Evolutionary conservation across 768 basidiomycete species (phyloP).

Genomic region (Cystoderma amianthinum): DNA sequence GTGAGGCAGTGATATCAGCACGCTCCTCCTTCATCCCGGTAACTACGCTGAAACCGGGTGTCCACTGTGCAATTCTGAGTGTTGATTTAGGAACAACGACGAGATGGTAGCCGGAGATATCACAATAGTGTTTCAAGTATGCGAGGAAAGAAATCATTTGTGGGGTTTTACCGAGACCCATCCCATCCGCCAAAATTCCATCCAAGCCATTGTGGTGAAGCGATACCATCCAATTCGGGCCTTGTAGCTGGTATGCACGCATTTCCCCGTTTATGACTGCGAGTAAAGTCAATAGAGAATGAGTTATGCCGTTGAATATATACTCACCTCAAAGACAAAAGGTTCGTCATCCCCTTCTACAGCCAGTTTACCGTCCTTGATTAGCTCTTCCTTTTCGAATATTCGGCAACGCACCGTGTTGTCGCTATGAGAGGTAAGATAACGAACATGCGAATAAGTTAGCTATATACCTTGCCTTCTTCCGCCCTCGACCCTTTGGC

Average conservation of each 20-base stretch:
- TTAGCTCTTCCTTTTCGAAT: conserved; percentile 93
- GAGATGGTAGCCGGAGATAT: conserved; percentile 78
- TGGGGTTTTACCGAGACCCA: conserved; percentile 98
- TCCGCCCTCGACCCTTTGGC: conserved; percentile 78
- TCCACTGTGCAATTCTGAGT: conserved; percentile 95
- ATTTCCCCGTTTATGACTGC: conserved; percentile 85
- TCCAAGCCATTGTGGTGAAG: conserved; percentile 95
- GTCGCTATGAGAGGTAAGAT: conserved; percentile 44
- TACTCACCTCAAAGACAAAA: conserved; percentile 83
- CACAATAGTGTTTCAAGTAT: conserved; percentile 83
- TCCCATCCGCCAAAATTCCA: conserved; percentile 96
- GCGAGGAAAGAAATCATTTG: conserved; percentile 97
- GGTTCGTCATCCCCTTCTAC: conserved; percentile 84
- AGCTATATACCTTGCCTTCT: conserved; percentile 76
- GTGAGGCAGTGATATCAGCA: conserved; percentile 67
- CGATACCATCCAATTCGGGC: conserved; percentile 95
- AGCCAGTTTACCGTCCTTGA: conserved; percentile 79
- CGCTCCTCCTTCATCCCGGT: conserved; percentile 89
- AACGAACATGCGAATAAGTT: too few relatives aligned
- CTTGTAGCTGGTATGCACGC: conserved; percentile 93
- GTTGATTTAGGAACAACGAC: conserved; percentile 99
- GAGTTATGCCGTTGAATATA: conserved; percentile 9
- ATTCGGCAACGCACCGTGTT: conserved; percentile 81
- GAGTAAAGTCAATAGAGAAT: background rate
- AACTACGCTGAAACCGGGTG: conserved; percentile 78